Percentiles rank a stretch among this genome's conserved stretches.
phyloP scores from a whole-genome alignment of 805 yeast genomes.

The Torulaspora quercuum region DNA sequence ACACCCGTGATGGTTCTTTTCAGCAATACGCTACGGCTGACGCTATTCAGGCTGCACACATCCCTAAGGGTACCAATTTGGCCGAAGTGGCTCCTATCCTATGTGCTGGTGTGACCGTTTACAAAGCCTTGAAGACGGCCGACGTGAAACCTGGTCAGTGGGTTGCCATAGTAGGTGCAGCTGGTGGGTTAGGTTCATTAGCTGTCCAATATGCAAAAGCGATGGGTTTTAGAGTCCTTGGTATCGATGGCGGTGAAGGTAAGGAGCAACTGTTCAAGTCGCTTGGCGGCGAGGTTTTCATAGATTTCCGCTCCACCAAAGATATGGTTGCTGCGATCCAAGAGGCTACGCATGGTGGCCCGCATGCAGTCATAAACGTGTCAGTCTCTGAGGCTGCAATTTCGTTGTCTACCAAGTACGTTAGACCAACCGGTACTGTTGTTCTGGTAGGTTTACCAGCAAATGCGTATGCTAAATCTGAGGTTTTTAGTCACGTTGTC shows the following conservation, averaged over 20 bases:
- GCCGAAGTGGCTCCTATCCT: conserved; percentile 64
- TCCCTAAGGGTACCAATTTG: conserved; percentile 68
- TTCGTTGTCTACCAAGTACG: conserved; percentile 52
- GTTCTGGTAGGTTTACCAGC: conserved; percentile 76
- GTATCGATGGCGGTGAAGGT: conserved; percentile 54
- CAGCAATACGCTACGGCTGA: conserved; percentile 87
- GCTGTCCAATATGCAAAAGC: conserved; percentile 59
- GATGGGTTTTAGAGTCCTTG: conserved; percentile 55
- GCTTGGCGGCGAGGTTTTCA: conserved; percentile 52
- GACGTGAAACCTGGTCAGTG: conserved; percentile 50
- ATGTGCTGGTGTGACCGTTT: conserved; percentile 63
- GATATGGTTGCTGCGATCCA: conserved; percentile 52
- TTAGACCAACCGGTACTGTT: conserved; percentile 64
- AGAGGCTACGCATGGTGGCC: conserved; percentile 62
- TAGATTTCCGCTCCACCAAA: conserved; percentile 52
- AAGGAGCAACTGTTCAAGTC: conserved; percentile 45
- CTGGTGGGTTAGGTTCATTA: conserved; percentile 59
- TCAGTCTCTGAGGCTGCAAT: conserved; percentile 68
- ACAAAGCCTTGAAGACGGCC: conserved; percentile 57
- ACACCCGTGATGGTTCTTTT: conserved; percentile 68
- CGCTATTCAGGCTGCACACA: conserved; percentile 79
- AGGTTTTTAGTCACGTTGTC: conserved; percentile 68
- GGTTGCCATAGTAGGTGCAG: conserved; percentile 60
- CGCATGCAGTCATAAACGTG: conserved; percentile 66
- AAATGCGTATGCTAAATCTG: conserved; percentile 61